phyloP scores from a whole-genome alignment of 2,329 filamentous ascomycete genomes.

The Beauveria sp. region DNA sequence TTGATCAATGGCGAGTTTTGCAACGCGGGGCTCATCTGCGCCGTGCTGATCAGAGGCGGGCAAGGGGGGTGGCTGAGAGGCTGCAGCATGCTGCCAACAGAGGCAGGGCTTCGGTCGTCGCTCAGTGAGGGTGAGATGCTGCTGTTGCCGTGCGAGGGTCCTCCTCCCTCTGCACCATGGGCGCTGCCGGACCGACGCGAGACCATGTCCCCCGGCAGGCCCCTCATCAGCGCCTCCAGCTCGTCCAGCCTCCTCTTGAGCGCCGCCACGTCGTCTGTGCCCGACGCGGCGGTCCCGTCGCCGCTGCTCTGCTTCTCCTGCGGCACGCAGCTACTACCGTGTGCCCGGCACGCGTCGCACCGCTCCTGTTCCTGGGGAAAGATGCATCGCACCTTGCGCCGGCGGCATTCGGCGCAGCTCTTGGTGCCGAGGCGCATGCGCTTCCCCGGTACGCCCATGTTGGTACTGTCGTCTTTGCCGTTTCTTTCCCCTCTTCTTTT shows the following conservation, averaged over 20 bases:
- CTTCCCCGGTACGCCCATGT: constrained; percentile 14
- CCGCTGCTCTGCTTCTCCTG: constrained; percentile 26
- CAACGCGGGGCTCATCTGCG: not conserved
- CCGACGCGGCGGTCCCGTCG: not conserved
- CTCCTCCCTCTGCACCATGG: not conserved
- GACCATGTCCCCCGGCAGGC: not conserved
- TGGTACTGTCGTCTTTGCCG: not conserved
- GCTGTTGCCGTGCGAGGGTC: constrained; percentile 5
- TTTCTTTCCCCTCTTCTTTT: not conserved
- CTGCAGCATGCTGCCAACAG: not conserved
- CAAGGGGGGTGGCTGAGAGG: not conserved
- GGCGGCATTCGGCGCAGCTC: constrained; percentile 34
- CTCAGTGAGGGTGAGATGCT: not conserved
- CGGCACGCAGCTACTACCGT: constrained; percentile 35
- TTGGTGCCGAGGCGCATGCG: constrained; percentile 25
- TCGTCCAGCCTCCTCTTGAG: constrained; percentile 17
- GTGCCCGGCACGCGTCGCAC: constrained; percentile 37
- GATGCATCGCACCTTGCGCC: constrained; percentile 42
- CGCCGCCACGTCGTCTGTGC: constrained; percentile 4
- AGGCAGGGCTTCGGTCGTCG: not conserved
- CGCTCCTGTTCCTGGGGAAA: constrained; percentile 27
- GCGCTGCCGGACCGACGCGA: not conserved
- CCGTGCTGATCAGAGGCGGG: not conserved
- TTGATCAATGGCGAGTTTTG: constrained; percentile 2
- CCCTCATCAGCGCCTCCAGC: constrained; percentile 19